phyloP scores from a whole-genome alignment of 1,284 basidiomycete genomes.

The Ustilago sp. region DNA sequence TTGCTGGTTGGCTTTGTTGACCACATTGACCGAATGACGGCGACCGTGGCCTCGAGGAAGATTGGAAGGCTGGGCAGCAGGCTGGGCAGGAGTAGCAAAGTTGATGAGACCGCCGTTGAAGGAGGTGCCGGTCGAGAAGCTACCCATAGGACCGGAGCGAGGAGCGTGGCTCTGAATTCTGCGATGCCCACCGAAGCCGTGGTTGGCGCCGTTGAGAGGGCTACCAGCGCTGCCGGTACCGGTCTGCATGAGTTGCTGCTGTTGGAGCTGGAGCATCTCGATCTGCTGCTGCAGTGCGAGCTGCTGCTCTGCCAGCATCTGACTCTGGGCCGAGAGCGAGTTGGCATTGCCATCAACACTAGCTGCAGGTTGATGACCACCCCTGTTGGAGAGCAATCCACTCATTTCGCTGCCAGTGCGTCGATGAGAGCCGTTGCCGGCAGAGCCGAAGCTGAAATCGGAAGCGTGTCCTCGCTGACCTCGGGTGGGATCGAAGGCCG shows the following conservation, averaged over 20 bases:
- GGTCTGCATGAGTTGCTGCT: conserved; percentile 69
- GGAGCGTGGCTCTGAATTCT: conserved; percentile 82
- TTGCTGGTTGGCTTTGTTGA: conserved; percentile 69
- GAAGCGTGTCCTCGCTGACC: conserved; percentile 38
- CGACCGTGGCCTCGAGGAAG: conserved; percentile 82
- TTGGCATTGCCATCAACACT: conserved; percentile 83
- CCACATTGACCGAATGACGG: conserved; percentile 91
- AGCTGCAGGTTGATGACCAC: conserved; percentile 67
- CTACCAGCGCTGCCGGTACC: conserved; percentile 7
- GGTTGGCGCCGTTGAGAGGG: conserved; percentile 26
- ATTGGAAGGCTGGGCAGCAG: conserved; percentile 20
- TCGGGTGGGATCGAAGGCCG: conserved; percentile 59
- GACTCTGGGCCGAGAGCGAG: conserved; percentile 73
- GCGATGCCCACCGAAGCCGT: conserved; percentile 74
- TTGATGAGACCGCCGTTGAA: conserved; percentile 32
- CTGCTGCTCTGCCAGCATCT: conserved; percentile 71
- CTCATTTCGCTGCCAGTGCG: conserved; percentile 61
- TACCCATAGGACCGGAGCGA: conserved; percentile 77
- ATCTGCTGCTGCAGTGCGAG: conserved; percentile 71
- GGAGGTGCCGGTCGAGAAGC: conserved; percentile 64
- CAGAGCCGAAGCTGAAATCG: conserved; percentile 39
- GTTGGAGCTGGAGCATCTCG: conserved; percentile 70
- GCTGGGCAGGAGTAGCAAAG: conserved; percentile 31
- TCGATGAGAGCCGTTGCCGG: conserved; percentile 47
- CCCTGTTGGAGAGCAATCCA: conserved; percentile 36